Percentiles rank a stretch among this genome's conserved stretches.
Conservation (phyloP, 2,329 filamentous ascomycete genomes). For the Penicillium brevicompactum region DNA sequence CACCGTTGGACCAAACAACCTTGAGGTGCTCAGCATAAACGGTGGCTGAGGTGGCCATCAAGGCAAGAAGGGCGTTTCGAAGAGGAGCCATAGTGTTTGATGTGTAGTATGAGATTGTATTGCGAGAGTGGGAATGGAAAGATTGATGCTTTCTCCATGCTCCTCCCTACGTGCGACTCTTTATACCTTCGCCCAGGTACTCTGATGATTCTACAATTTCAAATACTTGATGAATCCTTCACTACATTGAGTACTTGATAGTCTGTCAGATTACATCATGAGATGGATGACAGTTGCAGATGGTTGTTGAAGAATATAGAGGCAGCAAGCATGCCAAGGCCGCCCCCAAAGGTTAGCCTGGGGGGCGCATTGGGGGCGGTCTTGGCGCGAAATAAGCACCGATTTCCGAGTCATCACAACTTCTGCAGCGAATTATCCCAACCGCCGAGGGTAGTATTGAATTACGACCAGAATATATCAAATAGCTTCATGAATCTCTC, state of each 20-base stretch:
- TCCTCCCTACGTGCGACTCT: not conserved
- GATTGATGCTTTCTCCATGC: not conserved
- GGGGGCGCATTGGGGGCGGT: no score
- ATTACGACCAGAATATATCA: no score
- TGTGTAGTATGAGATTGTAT: not conserved
- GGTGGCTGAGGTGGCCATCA: conserved; percentile 11
- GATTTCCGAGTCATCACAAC: not conserved
- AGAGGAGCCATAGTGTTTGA: conserved; percentile 10
- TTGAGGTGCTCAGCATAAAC: conserved; percentile 15
- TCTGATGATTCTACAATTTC: not conserved
- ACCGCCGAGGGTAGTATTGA: no score
- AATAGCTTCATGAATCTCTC: no score
- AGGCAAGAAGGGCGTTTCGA: conserved; percentile 8
- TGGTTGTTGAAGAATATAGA: not conserved
- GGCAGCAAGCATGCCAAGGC: not conserved
- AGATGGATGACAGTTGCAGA: not conserved
- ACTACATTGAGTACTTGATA: not conserved
- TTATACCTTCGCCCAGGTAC: not conserved
- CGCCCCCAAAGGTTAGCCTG: no score
- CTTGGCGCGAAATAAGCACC: not conserved
- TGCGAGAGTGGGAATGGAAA: not conserved
- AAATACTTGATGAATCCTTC: not conserved
- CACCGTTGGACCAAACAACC: conserved; percentile 15
- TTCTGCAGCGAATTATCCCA: not conserved
- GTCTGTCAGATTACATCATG: not conserved